phyloP scores from a whole-genome alignment of 164 flowering plant genomes.

The Umbilicus rupestris region DNA sequence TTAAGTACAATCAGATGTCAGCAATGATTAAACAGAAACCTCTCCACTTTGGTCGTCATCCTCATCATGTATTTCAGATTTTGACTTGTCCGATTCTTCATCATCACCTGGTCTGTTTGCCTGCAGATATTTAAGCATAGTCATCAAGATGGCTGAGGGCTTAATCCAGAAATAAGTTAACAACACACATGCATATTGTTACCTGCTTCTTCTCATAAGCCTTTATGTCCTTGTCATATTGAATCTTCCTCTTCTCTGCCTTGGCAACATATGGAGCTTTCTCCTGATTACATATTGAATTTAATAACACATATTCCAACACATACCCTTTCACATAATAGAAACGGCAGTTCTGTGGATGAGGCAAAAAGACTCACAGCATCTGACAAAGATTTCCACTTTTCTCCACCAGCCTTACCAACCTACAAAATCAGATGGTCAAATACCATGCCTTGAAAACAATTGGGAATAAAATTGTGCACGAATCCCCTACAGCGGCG shows the following conservation, averaged over 20 bases:
- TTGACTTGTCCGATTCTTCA: slow-evolving; percentile 6
- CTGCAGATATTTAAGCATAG: neutral
- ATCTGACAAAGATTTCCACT: slow-evolving; percentile 28
- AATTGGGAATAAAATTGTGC: neutral
- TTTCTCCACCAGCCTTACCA: slow-evolving; percentile 26
- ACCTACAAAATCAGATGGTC: slow-evolving; percentile 14
- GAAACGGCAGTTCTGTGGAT: neutral
- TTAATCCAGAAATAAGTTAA: neutral
- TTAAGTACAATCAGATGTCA: no score
- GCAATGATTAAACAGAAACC: neutral
- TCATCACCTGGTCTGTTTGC: neutral
- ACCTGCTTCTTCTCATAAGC: slow-evolving; percentile 13
- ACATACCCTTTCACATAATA: neutral
- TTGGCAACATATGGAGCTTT: slow-evolving; percentile 20
- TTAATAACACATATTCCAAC: neutral
- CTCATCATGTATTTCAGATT: slow-evolving; percentile 4
- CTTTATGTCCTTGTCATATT: slow-evolving; percentile 19
- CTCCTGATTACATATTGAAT: slow-evolving; percentile 12
- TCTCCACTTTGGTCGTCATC: slow-evolving; percentile 9
- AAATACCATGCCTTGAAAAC: neutral
- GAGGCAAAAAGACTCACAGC: slow-evolving; percentile 17
- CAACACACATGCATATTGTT: neutral
- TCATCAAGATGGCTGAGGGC: neutral
- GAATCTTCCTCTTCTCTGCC: slow-evolving; percentile 20
- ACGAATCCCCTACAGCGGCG: slow-evolving; percentile 10